These are phyloP conservation scores for Erodium trifolium DNA, from an alignment of 441 rosid genomes.

Conservation along the genomic window DNA sequence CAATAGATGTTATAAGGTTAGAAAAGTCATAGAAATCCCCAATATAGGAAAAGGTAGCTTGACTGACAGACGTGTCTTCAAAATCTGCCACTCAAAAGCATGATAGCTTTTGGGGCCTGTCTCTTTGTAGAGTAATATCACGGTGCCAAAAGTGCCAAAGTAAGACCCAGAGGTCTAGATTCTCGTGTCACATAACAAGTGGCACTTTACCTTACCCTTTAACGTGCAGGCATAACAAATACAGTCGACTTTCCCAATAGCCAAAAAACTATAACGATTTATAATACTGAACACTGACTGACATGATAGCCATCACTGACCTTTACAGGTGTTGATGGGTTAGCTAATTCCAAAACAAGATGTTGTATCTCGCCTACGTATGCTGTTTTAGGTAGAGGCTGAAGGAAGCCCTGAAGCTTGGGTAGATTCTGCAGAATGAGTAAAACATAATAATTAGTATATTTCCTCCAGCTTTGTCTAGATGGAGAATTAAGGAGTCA, in stretches of 20 bases:
- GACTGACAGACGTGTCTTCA: neutral
- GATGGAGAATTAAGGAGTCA: constrained; percentile 13
- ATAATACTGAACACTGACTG: neutral
- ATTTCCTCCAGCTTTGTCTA: constrained; percentile 14
- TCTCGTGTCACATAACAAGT: neutral
- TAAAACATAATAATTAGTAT: constrained; percentile 10
- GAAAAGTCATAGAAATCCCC: constrained; percentile 8
- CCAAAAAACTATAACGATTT: neutral
- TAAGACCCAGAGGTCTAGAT: neutral
- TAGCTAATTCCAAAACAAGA: constrained; percentile 69
- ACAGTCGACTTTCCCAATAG: neutral
- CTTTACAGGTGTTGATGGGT: constrained; percentile 72
- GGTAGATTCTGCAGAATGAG: constrained; percentile 58
- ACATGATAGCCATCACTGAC: constrained; percentile 28
- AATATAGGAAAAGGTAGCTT: constrained; percentile 10
- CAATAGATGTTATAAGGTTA: constrained; percentile 13
- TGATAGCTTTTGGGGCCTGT: constrained; percentile 6
- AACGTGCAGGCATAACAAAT: constrained; percentile 1
- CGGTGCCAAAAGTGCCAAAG: neutral
- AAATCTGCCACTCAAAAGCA: neutral
- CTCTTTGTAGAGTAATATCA: neutral
- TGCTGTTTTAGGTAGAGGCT: constrained; percentile 51
- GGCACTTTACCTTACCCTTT: neutral
- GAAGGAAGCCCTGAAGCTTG: constrained; percentile 76
- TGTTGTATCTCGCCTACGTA: constrained; percentile 71